Conservation (phyloP, 305 asterid genomes). For the Fraxinus xanthoxyloides region DNA sequence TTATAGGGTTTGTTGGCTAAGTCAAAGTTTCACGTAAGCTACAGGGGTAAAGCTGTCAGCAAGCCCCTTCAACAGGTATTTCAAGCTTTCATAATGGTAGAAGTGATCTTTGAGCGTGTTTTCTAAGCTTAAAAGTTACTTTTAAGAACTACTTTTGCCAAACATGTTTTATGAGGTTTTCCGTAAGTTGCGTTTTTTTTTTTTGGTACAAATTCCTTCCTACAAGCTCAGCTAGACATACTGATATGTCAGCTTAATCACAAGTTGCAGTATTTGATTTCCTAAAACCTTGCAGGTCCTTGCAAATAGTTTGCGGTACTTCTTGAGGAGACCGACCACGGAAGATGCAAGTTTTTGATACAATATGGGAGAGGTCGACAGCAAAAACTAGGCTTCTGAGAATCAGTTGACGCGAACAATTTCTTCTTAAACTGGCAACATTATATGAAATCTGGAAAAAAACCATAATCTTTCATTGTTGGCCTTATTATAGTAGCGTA, state of each 20-base stretch:
- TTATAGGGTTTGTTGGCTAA: constrained; percentile 87
- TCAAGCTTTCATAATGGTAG: background rate
- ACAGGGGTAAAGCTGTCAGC: constrained; percentile 80
- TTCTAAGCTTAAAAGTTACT: background rate
- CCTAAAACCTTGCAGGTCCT: constrained; percentile 58
- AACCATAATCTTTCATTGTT: background rate
- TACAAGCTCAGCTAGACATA: background rate
- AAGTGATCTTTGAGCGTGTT: background rate
- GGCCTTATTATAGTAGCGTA: background rate
- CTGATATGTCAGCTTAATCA: background rate
- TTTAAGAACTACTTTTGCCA: background rate
- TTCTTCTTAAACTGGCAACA: background rate
- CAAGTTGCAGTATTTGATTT: background rate
- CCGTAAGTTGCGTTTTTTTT: background rate
- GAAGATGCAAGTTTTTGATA: constrained; percentile 83
- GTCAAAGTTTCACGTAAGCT: constrained; percentile 90
- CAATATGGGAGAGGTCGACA: constrained; percentile 4
- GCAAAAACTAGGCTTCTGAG: background rate
- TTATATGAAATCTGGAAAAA: background rate
- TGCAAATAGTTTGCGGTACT: constrained; percentile 77
- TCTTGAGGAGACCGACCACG: constrained; percentile 77
- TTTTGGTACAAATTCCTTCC: background rate
- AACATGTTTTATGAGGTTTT: background rate
- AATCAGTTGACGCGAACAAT: background rate
- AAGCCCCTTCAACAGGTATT: constrained; percentile 91